A percentile compares a stretch with the other conserved stretches of the same genome.
Evolutionary conservation across 2,329 filamentous ascomycete species (phyloP).

Genomic region (Zelopaecilomyces penicillatus): DNA sequence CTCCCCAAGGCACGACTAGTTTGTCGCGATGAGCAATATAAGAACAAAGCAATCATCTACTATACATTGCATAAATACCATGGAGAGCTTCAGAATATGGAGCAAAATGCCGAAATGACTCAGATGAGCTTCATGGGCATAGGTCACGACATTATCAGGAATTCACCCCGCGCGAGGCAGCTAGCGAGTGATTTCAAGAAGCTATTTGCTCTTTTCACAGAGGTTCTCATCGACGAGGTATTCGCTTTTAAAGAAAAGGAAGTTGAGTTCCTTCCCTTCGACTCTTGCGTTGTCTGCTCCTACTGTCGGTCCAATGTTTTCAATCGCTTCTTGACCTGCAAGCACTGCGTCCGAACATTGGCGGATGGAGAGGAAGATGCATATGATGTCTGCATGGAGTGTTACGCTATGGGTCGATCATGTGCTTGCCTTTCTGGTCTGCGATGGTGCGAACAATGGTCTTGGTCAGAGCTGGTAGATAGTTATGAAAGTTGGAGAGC

Average conservation of each 20-base stretch:
- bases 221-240: constrained; percentile 76
- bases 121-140: constrained; percentile 40
- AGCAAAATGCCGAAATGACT: constrained; percentile 38
- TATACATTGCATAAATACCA: constrained; percentile 77
- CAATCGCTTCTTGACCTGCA: constrained; percentile 91
- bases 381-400: constrained; percentile 97
- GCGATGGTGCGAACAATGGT: constrained; percentile 88
- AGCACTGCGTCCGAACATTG: constrained; percentile 64
- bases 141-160: constrained; percentile 35
- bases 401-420: constrained; percentile 93
- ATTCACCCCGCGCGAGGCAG: constrained; percentile 48
- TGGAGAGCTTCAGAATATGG: constrained; percentile 46
- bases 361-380: constrained; percentile 66
- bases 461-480: constrained; percentile 67
- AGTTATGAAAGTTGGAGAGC: constrained; percentile 79
- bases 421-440: constrained; percentile 81
- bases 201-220: constrained; percentile 69
- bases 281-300: constrained; percentile 88
- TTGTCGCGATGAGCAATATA: constrained; percentile 96
- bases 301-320: constrained; percentile 97
- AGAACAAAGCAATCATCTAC: constrained; percentile 93
- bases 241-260: constrained; percentile 66
- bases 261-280: constrained; percentile 70
- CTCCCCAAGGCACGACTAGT: constrained; percentile 83
- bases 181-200: constrained; percentile 76